Percentiles rank a stretch among this genome's conserved stretches.
These are phyloP conservation scores for Microbotryomycetes sp. DNA, from an alignment of 1,284 basidiomycete species.

Conservation along the genomic window DNA sequence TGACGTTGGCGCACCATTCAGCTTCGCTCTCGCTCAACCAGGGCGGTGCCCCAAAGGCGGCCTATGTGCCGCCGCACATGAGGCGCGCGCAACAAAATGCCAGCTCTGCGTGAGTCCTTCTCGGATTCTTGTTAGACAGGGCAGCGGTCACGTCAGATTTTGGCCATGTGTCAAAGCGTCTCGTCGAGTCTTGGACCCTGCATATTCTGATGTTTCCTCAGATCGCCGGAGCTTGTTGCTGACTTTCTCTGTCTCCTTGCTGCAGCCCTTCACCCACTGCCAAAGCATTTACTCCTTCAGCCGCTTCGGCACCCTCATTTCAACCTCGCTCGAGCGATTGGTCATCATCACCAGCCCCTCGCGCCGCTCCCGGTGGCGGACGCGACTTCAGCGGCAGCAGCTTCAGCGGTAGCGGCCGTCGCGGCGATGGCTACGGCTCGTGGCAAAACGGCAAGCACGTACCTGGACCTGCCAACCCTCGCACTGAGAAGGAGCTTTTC, in stretches of 20 bases:
- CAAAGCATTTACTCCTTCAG: not conserved
- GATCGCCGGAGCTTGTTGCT: no score
- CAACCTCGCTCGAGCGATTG: not conserved
- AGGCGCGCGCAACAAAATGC: conserved; percentile 6
- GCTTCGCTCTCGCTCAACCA: not conserved
- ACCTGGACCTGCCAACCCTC: conserved; percentile 68
- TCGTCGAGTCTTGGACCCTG: no score
- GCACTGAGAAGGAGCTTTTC: conserved; percentile 92
- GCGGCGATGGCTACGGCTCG: conserved; percentile 51
- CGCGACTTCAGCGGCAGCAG: conserved; percentile 14
- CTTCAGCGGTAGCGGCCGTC: conserved; percentile 33
- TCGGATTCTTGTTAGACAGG: not conserved
- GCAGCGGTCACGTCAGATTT: no score
- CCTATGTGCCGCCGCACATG: conserved; percentile 37
- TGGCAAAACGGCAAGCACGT: conserved; percentile 91
- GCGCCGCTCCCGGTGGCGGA: not conserved
- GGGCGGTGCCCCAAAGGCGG: conserved; percentile 14
- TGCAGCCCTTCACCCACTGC: not conserved
- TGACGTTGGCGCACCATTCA: no score
- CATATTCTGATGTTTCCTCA: no score
- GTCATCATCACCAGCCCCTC: not conserved
- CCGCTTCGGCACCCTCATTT: not conserved
- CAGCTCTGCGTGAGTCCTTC: not conserved
- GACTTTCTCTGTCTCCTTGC: no score
- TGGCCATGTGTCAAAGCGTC: no score